These are phyloP conservation scores for Geoglossum cookeanum DNA, from an alignment of 2,329 filamentous ascomycete species.

Conservation along the genomic window DNA sequence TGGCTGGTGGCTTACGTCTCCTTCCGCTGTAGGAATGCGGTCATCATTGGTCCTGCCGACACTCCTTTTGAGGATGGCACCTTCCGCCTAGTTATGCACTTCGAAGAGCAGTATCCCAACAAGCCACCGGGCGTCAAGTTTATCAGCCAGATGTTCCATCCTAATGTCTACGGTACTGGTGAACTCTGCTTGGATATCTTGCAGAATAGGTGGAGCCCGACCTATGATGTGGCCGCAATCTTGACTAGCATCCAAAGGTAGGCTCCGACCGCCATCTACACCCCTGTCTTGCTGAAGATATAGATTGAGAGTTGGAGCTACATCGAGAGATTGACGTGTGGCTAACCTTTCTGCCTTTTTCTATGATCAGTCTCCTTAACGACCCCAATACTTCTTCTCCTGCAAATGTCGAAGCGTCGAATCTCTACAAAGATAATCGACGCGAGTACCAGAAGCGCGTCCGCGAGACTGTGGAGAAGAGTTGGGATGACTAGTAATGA, in stretches of 20 bases:
- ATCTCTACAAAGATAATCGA: slow-evolving; percentile 94
- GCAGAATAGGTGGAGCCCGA: slow-evolving; percentile 96
- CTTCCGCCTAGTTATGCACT: slow-evolving; percentile 95
- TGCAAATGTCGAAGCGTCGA: slow-evolving; percentile 93
- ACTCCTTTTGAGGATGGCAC: slow-evolving; percentile 98
- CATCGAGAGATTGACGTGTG: background rate
- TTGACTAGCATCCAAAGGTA: slow-evolving; percentile 96
- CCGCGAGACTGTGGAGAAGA: slow-evolving; percentile 94
- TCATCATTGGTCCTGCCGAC: slow-evolving; percentile 92
- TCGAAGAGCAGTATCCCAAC: slow-evolving; percentile 97
- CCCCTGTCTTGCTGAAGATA: background rate
- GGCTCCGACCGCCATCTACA: slow-evolving; percentile 5
- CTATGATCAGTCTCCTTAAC: slow-evolving; percentile 58
- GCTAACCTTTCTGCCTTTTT: background rate
- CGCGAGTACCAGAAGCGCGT: slow-evolving; percentile 94
- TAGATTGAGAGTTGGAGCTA: background rate
- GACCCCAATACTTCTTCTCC: slow-evolving; percentile 97
- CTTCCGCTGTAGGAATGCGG: slow-evolving; percentile 57
- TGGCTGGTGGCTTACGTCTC: slow-evolving; percentile 14
- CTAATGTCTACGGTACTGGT: slow-evolving; percentile 92
- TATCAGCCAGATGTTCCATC: slow-evolving; percentile 98
- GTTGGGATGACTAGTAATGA: slow-evolving; percentile 66
- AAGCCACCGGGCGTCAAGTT: slow-evolving; percentile 97
- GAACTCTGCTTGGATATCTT: slow-evolving; percentile 93
- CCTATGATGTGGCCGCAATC: slow-evolving; percentile 93